These are phyloP conservation scores for Plasmodium gonderi DNA, from an alignment of 169 alveolate species.

Conservation along the genomic window DNA sequence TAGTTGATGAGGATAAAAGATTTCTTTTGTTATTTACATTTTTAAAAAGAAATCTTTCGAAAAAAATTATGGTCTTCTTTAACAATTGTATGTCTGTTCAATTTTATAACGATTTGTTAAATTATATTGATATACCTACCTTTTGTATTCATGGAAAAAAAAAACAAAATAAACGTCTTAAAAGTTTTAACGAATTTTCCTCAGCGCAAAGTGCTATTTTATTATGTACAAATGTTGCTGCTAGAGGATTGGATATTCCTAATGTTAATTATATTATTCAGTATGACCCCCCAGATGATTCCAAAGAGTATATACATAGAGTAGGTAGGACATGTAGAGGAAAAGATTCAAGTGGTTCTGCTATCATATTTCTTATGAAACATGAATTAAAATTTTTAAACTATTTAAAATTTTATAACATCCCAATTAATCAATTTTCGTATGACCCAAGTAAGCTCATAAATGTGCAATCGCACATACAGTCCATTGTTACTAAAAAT, in stretches of 20 bases:
- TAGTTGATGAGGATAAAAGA: conserved; percentile 96
- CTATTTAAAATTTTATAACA: conserved; percentile 92
- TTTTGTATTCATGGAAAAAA: conserved; percentile 97
- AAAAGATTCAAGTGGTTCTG: conserved; percentile 96
- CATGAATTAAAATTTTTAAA: conserved; percentile 96
- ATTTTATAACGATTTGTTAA: conserved; percentile 97
- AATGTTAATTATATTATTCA: conserved; percentile 98
- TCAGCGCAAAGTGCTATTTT: conserved; percentile 93
- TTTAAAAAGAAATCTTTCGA: conserved; percentile 94
- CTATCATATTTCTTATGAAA: conserved; percentile 97
- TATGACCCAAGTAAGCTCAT: conserved; percentile 97
- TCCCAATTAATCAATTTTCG: conserved; percentile 96
- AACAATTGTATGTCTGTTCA: conserved; percentile 98
- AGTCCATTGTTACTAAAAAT: conserved; percentile 97
- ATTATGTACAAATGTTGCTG: conserved; percentile 99
- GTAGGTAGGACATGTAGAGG: conserved; percentile 99
- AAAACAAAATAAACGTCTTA: conserved; percentile 95
- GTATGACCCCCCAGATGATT: conserved; percentile 99
- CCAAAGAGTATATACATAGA: conserved; percentile 99
- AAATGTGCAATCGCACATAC: conserved; percentile 96
- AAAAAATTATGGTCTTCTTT: conserved; percentile 97
- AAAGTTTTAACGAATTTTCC: conserved; percentile 96
- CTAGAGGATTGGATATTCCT: conserved; percentile 99
- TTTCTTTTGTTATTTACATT: conserved; percentile 96
- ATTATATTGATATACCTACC: conserved; percentile 97